Percentiles rank a stretch among this genome's conserved stretches.
These are phyloP conservation scores for Alnus rubra DNA, from an alignment of 306 rosid species.

Conservation along the genomic window DNA sequence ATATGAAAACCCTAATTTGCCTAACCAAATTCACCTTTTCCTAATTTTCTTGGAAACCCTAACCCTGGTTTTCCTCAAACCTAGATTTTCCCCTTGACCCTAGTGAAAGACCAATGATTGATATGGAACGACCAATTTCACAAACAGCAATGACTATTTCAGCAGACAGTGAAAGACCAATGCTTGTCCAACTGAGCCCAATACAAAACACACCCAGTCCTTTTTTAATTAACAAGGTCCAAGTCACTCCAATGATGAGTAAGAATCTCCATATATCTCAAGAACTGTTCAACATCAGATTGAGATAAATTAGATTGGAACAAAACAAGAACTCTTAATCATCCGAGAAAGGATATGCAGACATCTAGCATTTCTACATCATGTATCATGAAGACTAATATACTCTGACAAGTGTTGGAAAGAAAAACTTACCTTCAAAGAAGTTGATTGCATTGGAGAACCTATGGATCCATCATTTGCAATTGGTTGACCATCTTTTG, in stretches of 20 bases:
- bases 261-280: background rate
- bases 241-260: background rate
- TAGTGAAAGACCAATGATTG: background rate
- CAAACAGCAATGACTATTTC: background rate
- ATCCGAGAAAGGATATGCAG: conserved; percentile 11
- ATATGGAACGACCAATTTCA: background rate
- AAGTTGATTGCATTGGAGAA: conserved; percentile 88
- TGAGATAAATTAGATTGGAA: background rate
- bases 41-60: background rate
- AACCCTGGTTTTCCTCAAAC: too few relatives aligned
- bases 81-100: too few relatives aligned
- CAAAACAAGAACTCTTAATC: background rate
- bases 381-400: background rate
- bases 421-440: conserved; percentile 61
- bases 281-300: background rate
- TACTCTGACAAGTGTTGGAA: conserved; percentile 7
- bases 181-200: background rate
- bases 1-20: background rate
- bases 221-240: background rate
- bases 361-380: conserved; percentile 13
- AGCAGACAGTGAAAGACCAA: background rate
- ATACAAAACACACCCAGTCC: background rate
- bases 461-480: conserved; percentile 83
- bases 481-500: conserved; percentile 69
- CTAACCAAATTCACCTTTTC: background rate